phyloP scores from a whole-genome alignment of 371 early-diverging fungal genomes.

The Globomyces sp. region DNA sequence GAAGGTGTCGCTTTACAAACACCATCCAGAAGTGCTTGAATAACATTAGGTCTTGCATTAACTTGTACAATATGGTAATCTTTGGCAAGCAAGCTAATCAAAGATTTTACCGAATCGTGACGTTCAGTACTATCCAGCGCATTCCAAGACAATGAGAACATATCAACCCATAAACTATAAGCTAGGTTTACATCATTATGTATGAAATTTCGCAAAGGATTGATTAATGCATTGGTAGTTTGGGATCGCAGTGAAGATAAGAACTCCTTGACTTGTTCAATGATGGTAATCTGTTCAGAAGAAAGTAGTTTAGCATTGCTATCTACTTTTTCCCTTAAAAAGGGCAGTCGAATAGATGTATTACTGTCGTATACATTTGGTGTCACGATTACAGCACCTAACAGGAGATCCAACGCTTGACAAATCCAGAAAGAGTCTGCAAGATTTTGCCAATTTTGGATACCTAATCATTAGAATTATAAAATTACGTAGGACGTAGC shows the following conservation, averaged over 20 bases:
- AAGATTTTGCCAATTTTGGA: slow-evolving; percentile 95
- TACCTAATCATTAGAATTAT: slow-evolving; percentile 50
- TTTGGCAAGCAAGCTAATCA: slow-evolving; percentile 82
- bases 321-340: slow-evolving; percentile 17
- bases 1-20: slow-evolving; percentile 66
- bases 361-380: slow-evolving; percentile 16
- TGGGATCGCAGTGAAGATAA: slow-evolving; percentile 55
- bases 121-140: slow-evolving; percentile 68
- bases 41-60: slow-evolving; percentile 83
- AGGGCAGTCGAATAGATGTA: background rate
- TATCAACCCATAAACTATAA: slow-evolving; percentile 75
- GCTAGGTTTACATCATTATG: slow-evolving; percentile 70
- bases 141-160: slow-evolving; percentile 87
- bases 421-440: slow-evolving; percentile 86
- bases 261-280: slow-evolving; percentile 40
- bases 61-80: slow-evolving; percentile 86
- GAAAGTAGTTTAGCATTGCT: slow-evolving; percentile 22
- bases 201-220: slow-evolving; percentile 53
- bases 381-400: slow-evolving; percentile 54
- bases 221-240: slow-evolving; percentile 39
- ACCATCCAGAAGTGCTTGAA: slow-evolving; percentile 86
- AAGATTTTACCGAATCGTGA: slow-evolving; percentile 76
- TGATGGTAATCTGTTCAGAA: slow-evolving; percentile 41
- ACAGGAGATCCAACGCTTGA: slow-evolving; percentile 82
- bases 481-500: slow-evolving; percentile 58